Evolutionary conservation across 2,329 filamentous ascomycete species (phyloP).

Genomic region (Fusarium protoensiforme): DNA sequence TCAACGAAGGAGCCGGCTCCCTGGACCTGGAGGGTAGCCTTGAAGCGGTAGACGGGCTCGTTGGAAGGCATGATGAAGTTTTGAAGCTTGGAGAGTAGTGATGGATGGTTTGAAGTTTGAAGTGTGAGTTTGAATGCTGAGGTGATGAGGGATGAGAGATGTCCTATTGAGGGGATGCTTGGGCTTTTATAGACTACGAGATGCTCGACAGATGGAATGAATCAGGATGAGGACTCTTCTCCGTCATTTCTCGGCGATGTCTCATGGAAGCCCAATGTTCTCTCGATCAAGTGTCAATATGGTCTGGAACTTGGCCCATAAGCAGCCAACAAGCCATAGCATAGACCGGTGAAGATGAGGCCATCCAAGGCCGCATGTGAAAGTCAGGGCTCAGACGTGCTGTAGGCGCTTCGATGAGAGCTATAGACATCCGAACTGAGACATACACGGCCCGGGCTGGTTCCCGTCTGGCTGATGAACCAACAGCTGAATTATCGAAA

Average conservation of each 20-base stretch:
- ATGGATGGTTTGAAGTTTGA: not conserved
- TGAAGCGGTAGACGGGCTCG: not conserved
- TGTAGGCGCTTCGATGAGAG: not conserved
- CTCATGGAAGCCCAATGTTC: not conserved
- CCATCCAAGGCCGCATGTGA: not conserved
- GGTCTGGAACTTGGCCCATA: not conserved
- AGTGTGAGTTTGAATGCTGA: not conserved
- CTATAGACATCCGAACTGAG: not conserved
- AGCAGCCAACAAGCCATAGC: no score
- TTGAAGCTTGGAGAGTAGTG: not conserved
- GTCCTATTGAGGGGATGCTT: accelerated
- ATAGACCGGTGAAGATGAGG: not conserved
- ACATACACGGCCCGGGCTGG: not conserved
- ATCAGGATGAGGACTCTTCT: not conserved
- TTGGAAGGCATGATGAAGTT: not conserved
- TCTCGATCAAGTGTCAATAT: no score
- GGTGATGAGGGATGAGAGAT: not conserved
- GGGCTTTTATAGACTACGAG: not conserved
- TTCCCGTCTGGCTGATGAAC: not conserved
- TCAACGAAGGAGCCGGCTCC: not conserved
- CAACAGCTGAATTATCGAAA: not conserved
- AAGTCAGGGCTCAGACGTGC: not conserved
- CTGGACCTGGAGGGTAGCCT: not conserved
- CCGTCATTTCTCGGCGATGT: not conserved
- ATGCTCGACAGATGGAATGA: not conserved